Conservation (phyloP, 1,284 basidiomycete genomes). For the Ustilago curta region DNA sequence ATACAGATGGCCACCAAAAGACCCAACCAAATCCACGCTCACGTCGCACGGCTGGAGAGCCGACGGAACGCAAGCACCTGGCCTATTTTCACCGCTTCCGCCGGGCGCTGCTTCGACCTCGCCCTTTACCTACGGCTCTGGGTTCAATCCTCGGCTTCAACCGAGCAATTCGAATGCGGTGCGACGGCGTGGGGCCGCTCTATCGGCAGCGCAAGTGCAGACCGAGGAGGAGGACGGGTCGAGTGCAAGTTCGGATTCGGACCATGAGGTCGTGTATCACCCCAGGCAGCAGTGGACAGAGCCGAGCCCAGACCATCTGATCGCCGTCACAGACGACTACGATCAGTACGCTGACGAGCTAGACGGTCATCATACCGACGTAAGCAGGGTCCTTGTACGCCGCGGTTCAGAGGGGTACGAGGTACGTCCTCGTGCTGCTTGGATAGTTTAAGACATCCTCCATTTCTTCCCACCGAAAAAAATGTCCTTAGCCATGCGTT, state of each 20-base stretch:
- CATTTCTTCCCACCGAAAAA: no score
- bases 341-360: no score
- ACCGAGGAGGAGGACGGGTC: not conserved
- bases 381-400: slow-evolving; percentile 18
- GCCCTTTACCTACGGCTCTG: slow-evolving; percentile 87
- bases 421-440: slow-evolving; percentile 29
- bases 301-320: slow-evolving; percentile 4
- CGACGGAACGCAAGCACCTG: slow-evolving; percentile 7
- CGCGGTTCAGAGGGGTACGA: slow-evolving; percentile 52
- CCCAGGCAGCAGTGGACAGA: not conserved
- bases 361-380: no score
- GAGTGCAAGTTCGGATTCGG: slow-evolving; percentile 19
- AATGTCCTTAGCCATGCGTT: no score
- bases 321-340: slow-evolving; percentile 3
- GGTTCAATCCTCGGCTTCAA: slow-evolving; percentile 48
- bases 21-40: slow-evolving; percentile 61
- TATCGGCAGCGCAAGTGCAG: no score
- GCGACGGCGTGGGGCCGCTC: not conserved
- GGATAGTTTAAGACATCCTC: slow-evolving; percentile 7
- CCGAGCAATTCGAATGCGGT: slow-evolving; percentile 14
- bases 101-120: slow-evolving; percentile 71
- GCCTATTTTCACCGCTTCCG: slow-evolving; percentile 3
- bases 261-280: slow-evolving; percentile 9
- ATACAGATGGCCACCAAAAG: slow-evolving; percentile 73
- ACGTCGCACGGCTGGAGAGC: slow-evolving; percentile 10